Percentiles rank a stretch among this genome's conserved stretches.
These are phyloP conservation scores for Fusarium dlaminii DNA, from an alignment of 2,329 filamentous ascomycete genomes.

Conservation along the genomic window DNA sequence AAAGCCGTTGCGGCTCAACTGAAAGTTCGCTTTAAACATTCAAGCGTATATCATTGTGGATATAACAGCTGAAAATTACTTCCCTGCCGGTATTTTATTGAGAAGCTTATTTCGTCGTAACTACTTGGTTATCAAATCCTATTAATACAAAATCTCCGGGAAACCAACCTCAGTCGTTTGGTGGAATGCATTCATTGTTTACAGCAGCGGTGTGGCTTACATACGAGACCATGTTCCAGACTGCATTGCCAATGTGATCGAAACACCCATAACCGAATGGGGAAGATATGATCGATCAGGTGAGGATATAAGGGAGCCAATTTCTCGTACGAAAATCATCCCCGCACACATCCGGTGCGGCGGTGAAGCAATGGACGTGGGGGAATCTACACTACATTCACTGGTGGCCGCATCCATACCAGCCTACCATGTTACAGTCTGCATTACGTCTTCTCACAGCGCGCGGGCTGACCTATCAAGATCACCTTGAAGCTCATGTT, in stretches of 20 bases:
- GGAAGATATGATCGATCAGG: conserved; percentile 29
- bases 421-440: conserved; percentile 25
- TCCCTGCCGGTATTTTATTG: neutral
- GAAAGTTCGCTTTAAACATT: neutral
- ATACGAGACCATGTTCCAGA: conserved; percentile 16
- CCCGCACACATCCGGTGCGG: conserved; percentile 20
- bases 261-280: conserved; percentile 13
- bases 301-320: conserved; percentile 19
- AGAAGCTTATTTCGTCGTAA: neutral
- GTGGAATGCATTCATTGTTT: neutral
- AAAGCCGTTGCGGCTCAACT: neutral
- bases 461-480: conserved; percentile 20
- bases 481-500: conserved; percentile 16
- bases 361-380: conserved; percentile 34
- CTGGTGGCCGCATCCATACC: conserved; percentile 34
- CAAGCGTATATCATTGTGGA: neutral
- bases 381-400: conserved; percentile 9
- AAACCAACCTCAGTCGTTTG: neutral
- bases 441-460: conserved; percentile 25
- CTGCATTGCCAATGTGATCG: neutral
- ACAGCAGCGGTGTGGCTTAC: conserved; percentile 30
- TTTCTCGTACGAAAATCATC: conserved; percentile 16
- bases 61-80: neutral
- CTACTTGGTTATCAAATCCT: neutral
- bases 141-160: neutral